Evolutionary conservation across 2,329 filamentous ascomycete species (phyloP), one percentile per base, ranked within the genome.

Genomic region (Trichophyton mentagrophytes): DNA sequence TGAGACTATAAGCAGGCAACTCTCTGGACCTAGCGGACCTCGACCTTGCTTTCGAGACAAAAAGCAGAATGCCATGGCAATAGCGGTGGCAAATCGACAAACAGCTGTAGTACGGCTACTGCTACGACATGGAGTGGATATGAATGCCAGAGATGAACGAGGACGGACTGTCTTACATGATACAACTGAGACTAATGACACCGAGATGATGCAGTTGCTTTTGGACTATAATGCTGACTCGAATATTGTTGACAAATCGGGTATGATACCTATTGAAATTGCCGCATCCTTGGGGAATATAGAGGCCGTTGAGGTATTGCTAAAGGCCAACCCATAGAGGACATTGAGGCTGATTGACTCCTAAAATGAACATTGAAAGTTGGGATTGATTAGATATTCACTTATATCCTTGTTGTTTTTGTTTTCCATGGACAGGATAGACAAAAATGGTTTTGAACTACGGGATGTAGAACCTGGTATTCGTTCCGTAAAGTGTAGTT

Each of bases 91-190:
- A 1, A 44, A 44, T 15, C 40, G 40, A 15, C 40, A 44, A 17
- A 4, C 22, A 30, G 25, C 36, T 15, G 47, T 61, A 33, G n/a
- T 49, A 17, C 20, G 42, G 20, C 38, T 30, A 17, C 57, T 61
- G 30, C 22, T 59, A 53, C 25, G 46, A 6, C 57, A 53, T 30
- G 56, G 57, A 2, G 47, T 61, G 17, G 17, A 49, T 20, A 36
- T 53, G 17, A 59, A 61, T 38, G 38, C 59, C 8, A 30, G n/a
- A 9, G 60, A 61, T 40, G 15, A 38, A 15, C 36, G 15, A 11
- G 60, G 60, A 38, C 46, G 47, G 27, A 61, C 60, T n/a, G 36
- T 57, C 2, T 49, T 61, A 47, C 58, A 56, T 44, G 36, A 61
- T 27, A 13, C 42, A 17, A 38, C 59, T 3, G 59, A 59, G 38